A percentile compares a stretch with the other conserved stretches of the same genome.
Conservation (phyloP, 306 rosid species). For the Rubus idaeus region DNA sequence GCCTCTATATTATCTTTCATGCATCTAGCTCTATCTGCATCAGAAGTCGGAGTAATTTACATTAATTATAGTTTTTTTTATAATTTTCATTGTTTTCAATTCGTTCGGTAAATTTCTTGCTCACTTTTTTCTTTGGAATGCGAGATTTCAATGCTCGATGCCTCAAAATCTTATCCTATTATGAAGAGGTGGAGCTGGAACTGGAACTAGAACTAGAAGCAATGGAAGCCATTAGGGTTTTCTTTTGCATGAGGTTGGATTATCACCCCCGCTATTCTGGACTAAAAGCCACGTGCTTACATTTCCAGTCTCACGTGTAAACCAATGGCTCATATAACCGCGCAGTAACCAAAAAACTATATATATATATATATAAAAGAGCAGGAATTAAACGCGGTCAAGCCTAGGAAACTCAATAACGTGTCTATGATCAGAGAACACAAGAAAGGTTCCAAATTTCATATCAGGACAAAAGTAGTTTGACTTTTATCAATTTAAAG, state of each 20-base stretch:
- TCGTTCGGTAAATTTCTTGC: not conserved
- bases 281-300: not conserved
- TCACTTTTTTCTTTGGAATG: not conserved
- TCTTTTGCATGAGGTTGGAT: not conserved
- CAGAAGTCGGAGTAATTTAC: too few relatives aligned
- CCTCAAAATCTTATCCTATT: not conserved
- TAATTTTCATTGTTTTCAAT: not conserved
- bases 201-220: not conserved
- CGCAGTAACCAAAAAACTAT: not conserved
- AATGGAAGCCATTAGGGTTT: not conserved
- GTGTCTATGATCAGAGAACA: slow-evolving; percentile 3
- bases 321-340: not conserved
- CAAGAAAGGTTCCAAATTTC: not conserved
- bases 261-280: not conserved
- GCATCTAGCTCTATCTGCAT: too few relatives aligned
- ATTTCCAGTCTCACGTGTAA: slow-evolving; percentile 3
- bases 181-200: not conserved
- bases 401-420: not conserved
- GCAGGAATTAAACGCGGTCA: slow-evolving; percentile 7
- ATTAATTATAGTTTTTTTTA: too few relatives aligned
- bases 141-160: not conserved
- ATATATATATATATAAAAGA: not conserved
- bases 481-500: not conserved
- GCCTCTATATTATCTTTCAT: too few relatives aligned
- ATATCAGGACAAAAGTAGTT: slow-evolving; percentile 6